Evolutionary conservation across 441 rosid genomes (phyloP).

Genomic region (Metrosideros polymorpha): DNA sequence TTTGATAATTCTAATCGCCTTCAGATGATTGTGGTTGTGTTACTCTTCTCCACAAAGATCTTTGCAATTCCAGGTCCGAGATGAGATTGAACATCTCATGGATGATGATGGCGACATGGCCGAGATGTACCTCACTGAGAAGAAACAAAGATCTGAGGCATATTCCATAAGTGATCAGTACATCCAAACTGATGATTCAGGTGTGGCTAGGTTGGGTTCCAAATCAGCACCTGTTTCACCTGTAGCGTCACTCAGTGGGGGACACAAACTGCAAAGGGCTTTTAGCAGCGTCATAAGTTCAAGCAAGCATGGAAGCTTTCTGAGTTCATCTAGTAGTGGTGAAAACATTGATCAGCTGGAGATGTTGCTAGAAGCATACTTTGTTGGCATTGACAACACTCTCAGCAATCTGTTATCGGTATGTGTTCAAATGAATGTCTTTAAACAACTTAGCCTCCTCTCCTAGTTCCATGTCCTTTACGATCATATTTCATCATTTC

Average conservation of each 20-base stretch:
- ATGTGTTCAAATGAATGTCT: background rate
- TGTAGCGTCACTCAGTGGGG: slow-evolving; percentile 40
- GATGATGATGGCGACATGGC: slow-evolving; percentile 99
- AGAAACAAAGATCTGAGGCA: slow-evolving; percentile 67
- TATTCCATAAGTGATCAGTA: slow-evolving; percentile 33
- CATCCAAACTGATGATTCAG: slow-evolving; percentile 26
- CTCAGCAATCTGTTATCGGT: slow-evolving; percentile 91
- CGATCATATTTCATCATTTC: background rate
- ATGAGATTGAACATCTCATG: slow-evolving; percentile 96
- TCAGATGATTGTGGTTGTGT: background rate
- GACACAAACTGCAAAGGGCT: slow-evolving; percentile 65
- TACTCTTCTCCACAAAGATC: background rate
- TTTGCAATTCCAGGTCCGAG: slow-evolving; percentile 57
- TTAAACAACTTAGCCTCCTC: background rate
- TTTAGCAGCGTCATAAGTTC: slow-evolving; percentile 68
- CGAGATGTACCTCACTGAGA: slow-evolving; percentile 95
- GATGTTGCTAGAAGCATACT: slow-evolving; percentile 96
- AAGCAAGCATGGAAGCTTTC: slow-evolving; percentile 58
- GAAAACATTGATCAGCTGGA: slow-evolving; percentile 91
- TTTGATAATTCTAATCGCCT: background rate
- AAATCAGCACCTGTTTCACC: slow-evolving; percentile 94
- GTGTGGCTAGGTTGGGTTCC: slow-evolving; percentile 29
- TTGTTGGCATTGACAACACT: slow-evolving; percentile 60
- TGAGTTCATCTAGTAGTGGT: slow-evolving; percentile 45
- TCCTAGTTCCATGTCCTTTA: background rate